These are phyloP conservation scores for Torulaspora quercuum DNA, from an alignment of 805 yeast genomes.

Conservation along the genomic window DNA sequence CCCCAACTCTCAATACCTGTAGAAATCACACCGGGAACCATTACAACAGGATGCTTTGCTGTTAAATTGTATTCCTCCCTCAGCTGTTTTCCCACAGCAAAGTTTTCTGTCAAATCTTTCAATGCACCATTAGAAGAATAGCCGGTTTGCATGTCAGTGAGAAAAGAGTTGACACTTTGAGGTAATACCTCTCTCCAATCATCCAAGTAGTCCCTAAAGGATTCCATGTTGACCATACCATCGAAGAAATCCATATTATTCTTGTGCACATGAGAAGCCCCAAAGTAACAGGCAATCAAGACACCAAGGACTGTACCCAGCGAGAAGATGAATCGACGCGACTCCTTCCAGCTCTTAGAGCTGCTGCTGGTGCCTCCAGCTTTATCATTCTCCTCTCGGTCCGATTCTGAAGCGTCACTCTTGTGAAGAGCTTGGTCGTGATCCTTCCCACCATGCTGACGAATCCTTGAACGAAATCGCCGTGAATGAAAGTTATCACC, in stretches of 20 bases:
- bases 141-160: conserved; percentile 47
- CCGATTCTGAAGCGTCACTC: conserved; percentile 8
- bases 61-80: conserved; percentile 47
- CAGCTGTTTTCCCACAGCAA: conserved; percentile 79
- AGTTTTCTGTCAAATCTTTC: conserved; percentile 67
- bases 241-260: conserved; percentile 39
- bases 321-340: conserved; percentile 58
- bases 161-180: conserved; percentile 52
- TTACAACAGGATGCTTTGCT: conserved; percentile 72
- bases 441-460: conserved; percentile 9
- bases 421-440: conserved; percentile 1
- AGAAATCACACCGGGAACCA: conserved; percentile 95
- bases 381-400: conserved; percentile 3
- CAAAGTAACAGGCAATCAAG: conserved; percentile 58
- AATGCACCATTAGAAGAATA: conserved; percentile 17
- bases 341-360: conserved; percentile 38
- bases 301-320: conserved; percentile 75
- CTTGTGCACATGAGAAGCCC: conserved; percentile 35
- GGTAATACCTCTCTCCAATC: conserved; percentile 81
- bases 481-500: conserved; percentile 3
- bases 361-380: conserved; percentile 1
- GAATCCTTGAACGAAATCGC: conserved; percentile 9
- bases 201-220: conserved; percentile 54
- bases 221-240: conserved; percentile 53
- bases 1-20: conserved; percentile 97